Evolutionary conservation across 1,284 basidiomycete genomes (phyloP), one percentile per base, ranked within the genome.

Genomic region (Thecaphora thlaspeos): DNA sequence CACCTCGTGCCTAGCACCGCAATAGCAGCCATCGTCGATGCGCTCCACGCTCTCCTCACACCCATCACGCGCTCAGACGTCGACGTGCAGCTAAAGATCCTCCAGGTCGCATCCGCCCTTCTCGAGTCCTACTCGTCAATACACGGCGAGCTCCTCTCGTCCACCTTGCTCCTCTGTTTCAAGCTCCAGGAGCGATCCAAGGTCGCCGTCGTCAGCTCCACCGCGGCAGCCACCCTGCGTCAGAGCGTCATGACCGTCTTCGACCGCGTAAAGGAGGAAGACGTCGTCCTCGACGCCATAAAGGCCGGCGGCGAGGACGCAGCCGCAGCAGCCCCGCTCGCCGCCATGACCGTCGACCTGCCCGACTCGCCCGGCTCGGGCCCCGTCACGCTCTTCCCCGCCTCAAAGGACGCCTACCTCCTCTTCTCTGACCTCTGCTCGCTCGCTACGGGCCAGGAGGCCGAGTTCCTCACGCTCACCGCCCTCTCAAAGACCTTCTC

Each of bases 201-300:
- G 56, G 95, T 95, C 22, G 88, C 89, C 0, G 94, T 97, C 26
- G 94, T 98, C 7, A 94, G 91, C 3, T 95, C 91, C 0, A 98
- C 94, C 1, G 95, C 94, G 0, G 93, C 93, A 0, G 94, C 95
- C 0, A 97, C 93, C 0, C 83, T 98, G 8, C 87, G 94, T 1
- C 94, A 97, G 78, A 84, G 95, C 1, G 90, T 98, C 49, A 97
- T 98, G 92, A 90, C 95, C 65, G 87, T 97, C 14, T 90, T 97
- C 45, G 94, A 98, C 80, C 93, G 95, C 73, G 88, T 97, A 73
- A 85, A 87, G 1, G 84, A 86, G 18, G 90, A 93, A 75, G 89
- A 91, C 55, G 59, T 54, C 3, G 69, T 68, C 8, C 67, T 78
- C 15, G 67, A 73, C 42, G 61, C 46, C 11, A 70, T 77, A 51